Conservation (phyloP, 2,329 filamentous ascomycete genomes). For the Sphaerulina populicola region DNA sequence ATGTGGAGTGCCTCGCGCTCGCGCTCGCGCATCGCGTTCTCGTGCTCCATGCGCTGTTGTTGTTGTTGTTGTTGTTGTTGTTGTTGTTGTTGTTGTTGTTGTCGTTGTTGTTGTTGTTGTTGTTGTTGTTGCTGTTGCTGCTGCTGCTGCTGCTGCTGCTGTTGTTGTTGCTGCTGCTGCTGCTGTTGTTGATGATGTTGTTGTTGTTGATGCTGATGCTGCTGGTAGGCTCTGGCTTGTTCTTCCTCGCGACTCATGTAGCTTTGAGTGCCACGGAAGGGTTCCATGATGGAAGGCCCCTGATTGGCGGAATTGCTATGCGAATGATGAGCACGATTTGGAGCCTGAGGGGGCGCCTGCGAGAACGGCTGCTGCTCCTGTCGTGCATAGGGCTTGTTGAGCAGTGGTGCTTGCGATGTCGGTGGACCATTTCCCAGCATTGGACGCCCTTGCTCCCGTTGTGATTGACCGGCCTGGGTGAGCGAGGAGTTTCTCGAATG, state of each 20-base stretch:
- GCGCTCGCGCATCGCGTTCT: slow-evolving; percentile 5
- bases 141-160: not conserved
- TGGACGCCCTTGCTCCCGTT: slow-evolving; percentile 20
- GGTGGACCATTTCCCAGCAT: slow-evolving; percentile 16
- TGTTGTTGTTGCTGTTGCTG: slow-evolving; percentile 16
- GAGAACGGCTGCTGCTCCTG: slow-evolving; percentile 21
- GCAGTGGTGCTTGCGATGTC: slow-evolving; percentile 22
- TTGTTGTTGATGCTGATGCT: slow-evolving; percentile 11
- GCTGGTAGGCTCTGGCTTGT: slow-evolving; percentile 12
- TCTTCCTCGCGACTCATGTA: slow-evolving; percentile 26
- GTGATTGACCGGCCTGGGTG: slow-evolving; percentile 17
- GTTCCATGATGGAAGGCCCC: slow-evolving; percentile 21
- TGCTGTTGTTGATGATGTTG: slow-evolving; percentile 12
- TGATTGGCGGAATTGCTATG: slow-evolving; percentile 28
- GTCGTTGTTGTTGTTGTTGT: not conserved
- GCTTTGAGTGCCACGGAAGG: slow-evolving; percentile 11
- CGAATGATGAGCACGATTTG: slow-evolving; percentile 27
- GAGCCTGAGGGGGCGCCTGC: slow-evolving; percentile 23
- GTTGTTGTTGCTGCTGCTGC: not conserved
- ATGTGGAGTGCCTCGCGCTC: slow-evolving; percentile 4
- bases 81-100: not conserved
- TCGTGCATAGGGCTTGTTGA: slow-evolving; percentile 26
- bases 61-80: not conserved
- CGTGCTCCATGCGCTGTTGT: slow-evolving; percentile 11
- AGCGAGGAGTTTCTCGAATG: slow-evolving; percentile 32